These are phyloP conservation scores for Carex pumila DNA, from an alignment of 176 grass and related monocot genomes.

Conservation along the genomic window DNA sequence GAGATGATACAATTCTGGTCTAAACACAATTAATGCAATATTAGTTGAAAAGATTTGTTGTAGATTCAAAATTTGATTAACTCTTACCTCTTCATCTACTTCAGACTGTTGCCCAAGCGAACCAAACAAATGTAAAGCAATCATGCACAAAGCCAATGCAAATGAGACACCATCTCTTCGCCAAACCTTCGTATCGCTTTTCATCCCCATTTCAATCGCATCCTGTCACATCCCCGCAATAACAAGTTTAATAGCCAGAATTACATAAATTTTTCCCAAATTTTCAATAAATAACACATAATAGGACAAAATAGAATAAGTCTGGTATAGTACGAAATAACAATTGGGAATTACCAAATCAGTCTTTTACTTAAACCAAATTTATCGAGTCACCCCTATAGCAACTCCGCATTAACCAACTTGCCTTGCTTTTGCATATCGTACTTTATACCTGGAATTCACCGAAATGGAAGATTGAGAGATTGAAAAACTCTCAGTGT, in stretches of 20 bases:
- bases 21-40: background rate
- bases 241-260: background rate
- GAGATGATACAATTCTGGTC: background rate
- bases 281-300: background rate
- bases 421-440: too few relatives aligned
- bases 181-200: background rate
- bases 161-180: constrained; percentile 4
- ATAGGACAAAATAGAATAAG: background rate
- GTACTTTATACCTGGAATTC: too few relatives aligned
- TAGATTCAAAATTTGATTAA: background rate
- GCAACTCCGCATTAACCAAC: background rate
- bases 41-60: background rate
- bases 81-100: background rate
- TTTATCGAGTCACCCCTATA: background rate
- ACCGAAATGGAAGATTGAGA: too few relatives aligned
- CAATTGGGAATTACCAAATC: background rate
- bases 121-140: background rate
- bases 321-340: background rate
- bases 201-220: background rate
- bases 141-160: background rate
- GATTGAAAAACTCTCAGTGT: too few relatives aligned
- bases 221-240: background rate
- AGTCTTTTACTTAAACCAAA: background rate
- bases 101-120: background rate
- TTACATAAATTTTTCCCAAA: background rate